A percentile compares a stretch with the other conserved stretches of the same genome.
Evolutionary conservation across 2,329 filamentous ascomycete genomes (phyloP).

Genomic region (Hymenoscyphus fructigenus): DNA sequence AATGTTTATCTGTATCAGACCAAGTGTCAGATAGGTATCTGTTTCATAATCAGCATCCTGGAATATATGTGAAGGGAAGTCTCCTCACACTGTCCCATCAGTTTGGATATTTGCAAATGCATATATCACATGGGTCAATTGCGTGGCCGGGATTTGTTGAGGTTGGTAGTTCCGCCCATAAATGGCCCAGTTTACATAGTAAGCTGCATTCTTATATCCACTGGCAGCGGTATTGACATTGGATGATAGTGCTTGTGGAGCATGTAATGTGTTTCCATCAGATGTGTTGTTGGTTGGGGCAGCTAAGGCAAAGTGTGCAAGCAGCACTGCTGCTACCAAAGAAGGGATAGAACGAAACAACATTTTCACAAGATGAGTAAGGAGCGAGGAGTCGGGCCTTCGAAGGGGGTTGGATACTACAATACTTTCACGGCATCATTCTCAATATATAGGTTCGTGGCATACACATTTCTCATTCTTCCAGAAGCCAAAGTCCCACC

Average conservation of each 20-base stretch:
- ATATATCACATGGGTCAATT: conserved; percentile 77
- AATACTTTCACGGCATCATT: neutral
- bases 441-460: conserved; percentile 6
- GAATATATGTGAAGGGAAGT: conserved; percentile 50
- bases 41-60: conserved; percentile 18
- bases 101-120: conserved; percentile 75
- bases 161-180: conserved; percentile 74
- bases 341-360: conserved; percentile 6
- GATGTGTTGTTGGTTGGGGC: neutral
- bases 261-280: conserved; percentile 2
- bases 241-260: neutral
- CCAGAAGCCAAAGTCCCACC: neutral
- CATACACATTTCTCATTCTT: neutral
- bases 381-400: neutral
- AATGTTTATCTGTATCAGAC: conserved; percentile 73
- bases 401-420: neutral
- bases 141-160: conserved; percentile 63
- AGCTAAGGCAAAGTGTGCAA: neutral
- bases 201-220: conserved; percentile 20
- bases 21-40: conserved; percentile 66
- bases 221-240: neutral
- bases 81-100: conserved; percentile 68
- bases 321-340: conserved; percentile 6
- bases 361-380: conserved; percentile 6
- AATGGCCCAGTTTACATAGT: conserved; percentile 48